Base-by-base conservation (phyloP, 2,329 filamentous ascomycete genomes). In the Immersiporthe knoxdaviesiana region DNA sequence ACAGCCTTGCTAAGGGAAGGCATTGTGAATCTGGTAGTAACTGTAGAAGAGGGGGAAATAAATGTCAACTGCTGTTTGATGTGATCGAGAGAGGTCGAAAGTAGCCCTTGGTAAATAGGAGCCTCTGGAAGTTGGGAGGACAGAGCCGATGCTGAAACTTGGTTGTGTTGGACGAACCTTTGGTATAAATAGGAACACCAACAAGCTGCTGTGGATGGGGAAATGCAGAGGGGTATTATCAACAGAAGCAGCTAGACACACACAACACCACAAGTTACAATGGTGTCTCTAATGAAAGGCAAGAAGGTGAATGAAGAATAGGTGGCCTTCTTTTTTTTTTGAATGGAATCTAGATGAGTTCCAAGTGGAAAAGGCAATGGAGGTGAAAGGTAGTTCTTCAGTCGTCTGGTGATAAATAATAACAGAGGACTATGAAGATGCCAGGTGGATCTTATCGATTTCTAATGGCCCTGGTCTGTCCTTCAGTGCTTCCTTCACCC, bases 1-100 rank as follows among this genome's bases (percentile, higher is more conserved):
- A 84, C 82, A 72, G 88, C 75, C 74, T 80, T 81, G 78, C 84
- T 84, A 75, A 81, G 79, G 73, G 70, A 72, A 72, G 81, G 81
- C 84, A 87, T 87, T 71, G 75, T 81, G 76, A 74, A 66, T 37
- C 60, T 18, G 61, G 11, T n/a, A 41, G 37, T 11, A 56, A 62
- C 69, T 73, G 67, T n/a, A 54, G 14, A 58, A 47, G 30, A 21
- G 14, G 14, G n/a, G n/a, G n/a, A n/a, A n/a, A n/a, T n/a, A 11
- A 18, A 52, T 41, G 52, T 68, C 32, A 68, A 44, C n/a, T 7
- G 37, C n/a, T 65, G 47, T 37, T 54, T 32, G 35, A 24, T 24
- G 11, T n/a, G 8, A 44, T 37, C 47, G 16, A n/a, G 14, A 11
- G 16, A n/a, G 14, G 7, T 30, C 18, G 4, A 14, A 21, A 50